Base-by-base conservation (phyloP, 23 red algal genomes). In the Rhodosorus marinus region DNA sequence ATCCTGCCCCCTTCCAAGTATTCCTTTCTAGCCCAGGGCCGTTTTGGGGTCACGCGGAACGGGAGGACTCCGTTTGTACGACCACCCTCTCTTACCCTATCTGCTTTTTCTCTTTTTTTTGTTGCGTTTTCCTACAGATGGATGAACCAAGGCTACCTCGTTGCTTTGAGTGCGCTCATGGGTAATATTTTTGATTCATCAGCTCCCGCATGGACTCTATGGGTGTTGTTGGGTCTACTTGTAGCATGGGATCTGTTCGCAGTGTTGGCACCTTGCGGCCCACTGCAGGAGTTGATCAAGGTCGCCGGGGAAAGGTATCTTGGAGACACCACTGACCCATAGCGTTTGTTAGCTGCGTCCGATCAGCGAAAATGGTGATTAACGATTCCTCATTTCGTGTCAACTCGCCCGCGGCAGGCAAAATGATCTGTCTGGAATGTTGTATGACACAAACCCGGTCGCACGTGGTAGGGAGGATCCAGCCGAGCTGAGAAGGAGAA, bases 181-280 rank as follows among this genome's bases (percentile, higher is more conserved):
- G n/a, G n/a, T n/a, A n/a, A n/a, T n/a, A n/a, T n/a, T n/a, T n/a
- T n/a, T n/a, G n/a, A n/a, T n/a, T n/a, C n/a, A n/a, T n/a, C 72
- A 34, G 63, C 72, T 31, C 70, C 70, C 8, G 42, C 58, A 5
- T 79, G 61, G 64, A 31, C 71, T 3, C 64, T 65, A 31, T 76
- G 82, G 71, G 46, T 60, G 4, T 45, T 92, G 22, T 64, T 92
- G 2, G 69, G 40, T 0, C 66, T 41, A 4, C 48, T 92, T 46
- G 82, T 80, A 0, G 29, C 74, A 24, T 92, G 82, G 82, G 82
- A 92, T 51, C 55, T 92, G 50, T 78, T 70, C 43, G 82, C 82
- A 14, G 82, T 92, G 0, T 50, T 92, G 2, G 41, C 62, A 21
- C 69, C 59, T 22, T 56, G 38, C 24, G 82, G 82, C 1, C 82